Conservation (phyloP, 2,329 filamentous ascomycete genomes). For the Graphium sp. region DNA sequence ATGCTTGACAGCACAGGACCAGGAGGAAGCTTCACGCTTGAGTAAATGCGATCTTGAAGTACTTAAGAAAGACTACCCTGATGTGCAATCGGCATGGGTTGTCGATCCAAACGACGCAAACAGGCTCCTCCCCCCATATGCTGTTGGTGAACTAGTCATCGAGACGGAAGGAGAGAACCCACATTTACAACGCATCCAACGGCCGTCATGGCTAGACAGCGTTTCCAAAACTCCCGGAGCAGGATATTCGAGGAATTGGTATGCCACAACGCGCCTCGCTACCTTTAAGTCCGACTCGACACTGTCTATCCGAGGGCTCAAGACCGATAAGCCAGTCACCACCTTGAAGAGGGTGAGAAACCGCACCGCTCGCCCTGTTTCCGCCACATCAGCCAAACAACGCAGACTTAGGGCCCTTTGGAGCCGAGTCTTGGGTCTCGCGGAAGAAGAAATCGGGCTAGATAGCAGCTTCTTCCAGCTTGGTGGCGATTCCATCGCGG, state of each 20-base stretch:
- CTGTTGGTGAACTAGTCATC: slow-evolving; percentile 26
- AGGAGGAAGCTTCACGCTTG: slow-evolving; percentile 13
- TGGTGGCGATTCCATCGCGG: slow-evolving; percentile 41
- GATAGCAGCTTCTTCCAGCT: slow-evolving; percentile 44
- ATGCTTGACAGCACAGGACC: slow-evolving; percentile 16
- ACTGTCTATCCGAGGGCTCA: slow-evolving; percentile 12
- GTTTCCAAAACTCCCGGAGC: slow-evolving; percentile 3
- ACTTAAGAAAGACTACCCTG: slow-evolving; percentile 10
- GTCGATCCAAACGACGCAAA: slow-evolving; percentile 17
- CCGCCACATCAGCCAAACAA: slow-evolving; percentile 22
- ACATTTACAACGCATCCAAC: slow-evolving; percentile 10
- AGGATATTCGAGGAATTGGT: slow-evolving; percentile 14
- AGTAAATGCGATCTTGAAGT: slow-evolving; percentile 10
- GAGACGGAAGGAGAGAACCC: slow-evolving; percentile 11
- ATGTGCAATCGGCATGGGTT: slow-evolving; percentile 18
- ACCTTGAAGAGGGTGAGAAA: slow-evolving; percentile 6
- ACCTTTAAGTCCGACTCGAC: slow-evolving; percentile 16
- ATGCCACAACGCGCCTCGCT: slow-evolving; percentile 21
- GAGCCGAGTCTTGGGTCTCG: slow-evolving; percentile 25
- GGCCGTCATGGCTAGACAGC: slow-evolving; percentile 12
- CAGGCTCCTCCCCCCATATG: slow-evolving; percentile 20
- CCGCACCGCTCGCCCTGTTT: slow-evolving; percentile 18
- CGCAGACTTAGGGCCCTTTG: slow-evolving; percentile 27
- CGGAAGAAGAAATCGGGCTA: slow-evolving; percentile 27
- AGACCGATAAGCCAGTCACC: slow-evolving; percentile 5